phyloP scores from a whole-genome alignment of 768 basidiomycete genomes.

The Suillus weaverae region DNA sequence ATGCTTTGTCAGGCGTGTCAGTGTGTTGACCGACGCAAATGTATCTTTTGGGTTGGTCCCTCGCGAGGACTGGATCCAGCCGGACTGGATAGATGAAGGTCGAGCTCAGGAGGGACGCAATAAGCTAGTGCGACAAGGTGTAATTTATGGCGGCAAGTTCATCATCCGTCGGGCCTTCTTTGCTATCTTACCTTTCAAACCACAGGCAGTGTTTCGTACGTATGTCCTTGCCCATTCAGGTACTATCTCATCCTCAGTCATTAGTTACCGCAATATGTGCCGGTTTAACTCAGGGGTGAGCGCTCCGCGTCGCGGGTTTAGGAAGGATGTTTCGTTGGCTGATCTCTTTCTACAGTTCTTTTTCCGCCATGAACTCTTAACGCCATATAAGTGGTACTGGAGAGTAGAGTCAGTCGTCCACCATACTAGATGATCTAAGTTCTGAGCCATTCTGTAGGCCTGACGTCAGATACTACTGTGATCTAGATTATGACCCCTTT shows the following conservation, averaged over 20 bases:
- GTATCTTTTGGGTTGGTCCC: constrained; percentile 60
- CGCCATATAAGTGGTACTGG: constrained; percentile 61
- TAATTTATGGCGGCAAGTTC: constrained; percentile 50
- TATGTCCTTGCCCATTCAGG: constrained; percentile 5
- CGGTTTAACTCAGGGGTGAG: constrained; percentile 69
- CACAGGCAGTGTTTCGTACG: constrained; percentile 46
- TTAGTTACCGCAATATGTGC: constrained; percentile 76
- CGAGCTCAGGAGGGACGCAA: constrained; percentile 52
- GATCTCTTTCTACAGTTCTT: constrained; percentile 43
- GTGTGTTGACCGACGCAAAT: constrained; percentile 40
- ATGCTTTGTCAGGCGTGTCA: constrained; percentile 31
- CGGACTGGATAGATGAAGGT: constrained; percentile 70
- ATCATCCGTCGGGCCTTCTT: constrained; percentile 1
- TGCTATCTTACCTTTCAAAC: constrained; percentile 7
- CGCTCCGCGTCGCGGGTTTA: not conserved
- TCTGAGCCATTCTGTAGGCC: constrained; percentile 36
- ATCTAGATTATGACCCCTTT: constrained; percentile 53
- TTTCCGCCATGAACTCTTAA: constrained; percentile 53
- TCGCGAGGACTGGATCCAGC: constrained; percentile 67
- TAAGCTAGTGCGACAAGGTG: constrained; percentile 47
- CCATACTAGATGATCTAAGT: not conserved
- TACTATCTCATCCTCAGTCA: not conserved
- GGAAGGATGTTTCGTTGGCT: not conserved
- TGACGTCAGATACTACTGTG: constrained; percentile 54
- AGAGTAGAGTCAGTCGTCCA: constrained; percentile 48